Base-by-base conservation (phyloP, 768 basidiomycete genomes). In the Tylopilus rubrobrunneus region DNA sequence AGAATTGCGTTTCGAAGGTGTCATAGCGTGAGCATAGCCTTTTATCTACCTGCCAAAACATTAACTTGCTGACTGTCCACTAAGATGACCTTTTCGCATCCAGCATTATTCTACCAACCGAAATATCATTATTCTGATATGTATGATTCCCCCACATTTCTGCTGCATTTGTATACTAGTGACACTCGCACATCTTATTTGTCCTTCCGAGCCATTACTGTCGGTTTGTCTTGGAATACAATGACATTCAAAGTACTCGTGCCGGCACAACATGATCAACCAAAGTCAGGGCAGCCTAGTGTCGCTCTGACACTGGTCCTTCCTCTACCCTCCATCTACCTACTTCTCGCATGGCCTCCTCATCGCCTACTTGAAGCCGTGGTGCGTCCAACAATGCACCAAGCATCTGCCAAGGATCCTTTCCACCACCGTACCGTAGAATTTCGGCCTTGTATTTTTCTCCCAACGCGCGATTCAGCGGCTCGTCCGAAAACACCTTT, bases 351-450 rank as follows among this genome's bases (percentile, higher is more conserved):
- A 99, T 98, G 0, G 94, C 90, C 41, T 80, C 75, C 25, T 81
- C 78, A 60, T 92, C 90, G 0, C 97, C 97, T 5, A 60, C 70
- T 39, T 76, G 78, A n/a, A 98, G 68, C 49, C 79, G 77, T 0
- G 86, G 85, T 0, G 80, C 75, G 28, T 78, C 72, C 4, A 98
- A 72, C 46, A 98, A 64, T 0, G 75, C 71, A 15, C 87, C 83
- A 0, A 98, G 82, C 92, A 98, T 93, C 58, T 79, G 74, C 97
- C 97, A 99, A 0, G 97, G 93, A 60, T 98, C 92, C 67, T 78
- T 87, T 0, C 90, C 93, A 2, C 97, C 97, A 0, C 97, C 97
- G 62, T 81, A 86, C 39, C 75, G 76, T 28, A 99, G 63, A 7
- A 98, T 75, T 50, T 90, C 85, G 4, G 68, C 65, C 60, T 90